Base-by-base conservation (phyloP, 2,329 filamentous ascomycete species). In the Xylariaceae sp. region DNA sequence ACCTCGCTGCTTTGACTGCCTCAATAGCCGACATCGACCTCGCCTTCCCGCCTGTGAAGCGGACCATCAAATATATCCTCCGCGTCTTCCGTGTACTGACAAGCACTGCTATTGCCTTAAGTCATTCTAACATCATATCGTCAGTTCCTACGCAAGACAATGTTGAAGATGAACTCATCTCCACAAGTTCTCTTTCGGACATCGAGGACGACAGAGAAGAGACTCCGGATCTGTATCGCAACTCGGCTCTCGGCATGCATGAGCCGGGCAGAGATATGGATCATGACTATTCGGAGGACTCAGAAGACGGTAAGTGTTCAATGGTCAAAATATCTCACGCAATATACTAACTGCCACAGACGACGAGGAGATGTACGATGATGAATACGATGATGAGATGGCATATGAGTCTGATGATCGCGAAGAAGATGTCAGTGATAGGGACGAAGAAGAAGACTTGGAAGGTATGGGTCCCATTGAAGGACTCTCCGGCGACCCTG, bases 1-100 rank as follows among this genome's bases (percentile, higher is more conserved):
- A 94, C 72, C 87, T 97, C 62, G 84, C 89, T 23, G 89, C 93
- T 52, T 77, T 99, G 60, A 97, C 94, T 1, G 85, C 87, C 10
- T 96, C 95, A 0, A 92, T 99, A 67, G 91, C 94, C 15, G 95
- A 99, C 68, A 88, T 99, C 61, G 94, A 97, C 72, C 83, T 99
- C 62, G 96, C 95, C 66, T 97, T 95, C 74, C 92, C 93, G 0
- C 88, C 90, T 30, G 90, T 95, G 13, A 96, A 96, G 77, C 86
- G 92, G 51, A 92, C 92, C 11, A 91, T 99, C 69, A 99, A 97
- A 76, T 95, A 96, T 73, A 96, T 99, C 56, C 80, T 99, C 51
- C 88, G 90, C 44, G 93, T 96, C 2, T 80, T 99, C 18, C 90
- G 93, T 68, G 87, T 89, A 58, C 79, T 99, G 47, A 96, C 93